Conservation (phyloP, 1,284 basidiomycete genomes). For the Xanthoconium separans region DNA sequence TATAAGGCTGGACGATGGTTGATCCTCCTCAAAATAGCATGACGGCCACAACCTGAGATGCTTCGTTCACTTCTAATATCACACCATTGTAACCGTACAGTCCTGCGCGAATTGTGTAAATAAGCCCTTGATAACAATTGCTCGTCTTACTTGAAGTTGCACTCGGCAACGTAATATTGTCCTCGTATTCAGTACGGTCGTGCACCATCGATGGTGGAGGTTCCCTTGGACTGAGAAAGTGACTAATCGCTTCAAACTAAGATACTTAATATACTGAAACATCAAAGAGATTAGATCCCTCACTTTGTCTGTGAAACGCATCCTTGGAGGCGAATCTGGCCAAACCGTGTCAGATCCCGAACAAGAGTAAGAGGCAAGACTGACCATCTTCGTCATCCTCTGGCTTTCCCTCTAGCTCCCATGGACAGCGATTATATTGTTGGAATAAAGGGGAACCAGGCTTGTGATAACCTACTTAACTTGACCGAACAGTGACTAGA, state of each 20-base stretch:
- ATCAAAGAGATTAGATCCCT: conserved; percentile 11
- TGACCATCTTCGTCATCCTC: conserved; percentile 78
- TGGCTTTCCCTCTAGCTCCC: conserved; percentile 73
- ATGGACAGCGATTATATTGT: conserved; percentile 84
- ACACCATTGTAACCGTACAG: conserved; percentile 81
- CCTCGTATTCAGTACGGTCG: conserved; percentile 83
- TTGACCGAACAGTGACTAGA: neutral
- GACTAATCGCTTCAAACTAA: conserved; percentile 73
- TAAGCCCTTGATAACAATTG: conserved; percentile 15
- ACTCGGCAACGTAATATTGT: conserved; percentile 66
- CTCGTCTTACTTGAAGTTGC: conserved; percentile 64
- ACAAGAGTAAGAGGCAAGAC: conserved; percentile 7
- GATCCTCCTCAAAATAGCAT: conserved; percentile 55
- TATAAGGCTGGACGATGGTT: neutral
- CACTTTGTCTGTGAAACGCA: conserved; percentile 67
- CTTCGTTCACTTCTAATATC: conserved; percentile 76
- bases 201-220: conserved; percentile 79
- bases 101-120: conserved; percentile 38
- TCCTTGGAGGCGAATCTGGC: conserved; percentile 64
- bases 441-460: conserved; percentile 87
- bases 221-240: conserved; percentile 69
- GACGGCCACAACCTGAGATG: conserved; percentile 73
- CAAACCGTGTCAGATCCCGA: conserved; percentile 3
- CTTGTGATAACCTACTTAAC: conserved; percentile 38
- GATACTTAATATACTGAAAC: neutral